Conservation (phyloP, 306 rosid genomes). For the Prunus mongolica region DNA sequence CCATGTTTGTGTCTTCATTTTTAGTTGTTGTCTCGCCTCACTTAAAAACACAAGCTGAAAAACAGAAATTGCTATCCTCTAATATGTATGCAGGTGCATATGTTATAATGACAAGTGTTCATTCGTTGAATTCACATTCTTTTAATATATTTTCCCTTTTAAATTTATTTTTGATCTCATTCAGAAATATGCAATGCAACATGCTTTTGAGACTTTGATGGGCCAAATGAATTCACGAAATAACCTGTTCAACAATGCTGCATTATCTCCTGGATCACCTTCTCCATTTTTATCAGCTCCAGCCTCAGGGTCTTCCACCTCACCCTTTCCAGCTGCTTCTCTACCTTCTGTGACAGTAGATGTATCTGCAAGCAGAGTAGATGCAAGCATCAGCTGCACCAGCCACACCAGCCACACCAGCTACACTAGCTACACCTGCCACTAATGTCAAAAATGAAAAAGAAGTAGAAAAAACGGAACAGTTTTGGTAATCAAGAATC, state of each 20-base stretch:
- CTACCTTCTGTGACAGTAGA: slow-evolving; percentile 60
- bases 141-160: not conserved
- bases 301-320: slow-evolving; percentile 42
- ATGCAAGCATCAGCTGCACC: slow-evolving; percentile 25
- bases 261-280: slow-evolving; percentile 67
- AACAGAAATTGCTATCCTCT: too few species aligned
- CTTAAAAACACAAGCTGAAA: too few species aligned
- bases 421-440: slow-evolving; percentile 28
- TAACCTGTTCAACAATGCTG: slow-evolving; percentile 48
- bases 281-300: slow-evolving; percentile 71
- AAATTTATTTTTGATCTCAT: not conserved
- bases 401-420: slow-evolving; percentile 24
- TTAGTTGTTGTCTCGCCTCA: too few species aligned
- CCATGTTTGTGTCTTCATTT: too few species aligned
- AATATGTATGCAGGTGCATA: too few species aligned
- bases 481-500: slow-evolving; percentile 34
- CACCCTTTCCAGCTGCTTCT: slow-evolving; percentile 42
- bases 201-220: slow-evolving; percentile 94
- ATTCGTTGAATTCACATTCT: not conserved
- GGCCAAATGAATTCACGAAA: slow-evolving; percentile 82
- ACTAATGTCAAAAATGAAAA: slow-evolving; percentile 37
- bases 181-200: slow-evolving; percentile 98
- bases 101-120: not conserved
- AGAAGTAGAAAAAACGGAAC: slow-evolving; percentile 44
- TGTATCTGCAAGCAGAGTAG: slow-evolving; percentile 60